Base-by-base conservation (phyloP, 2,329 filamentous ascomycete species). In the Exophiala xenobiotica region DNA sequence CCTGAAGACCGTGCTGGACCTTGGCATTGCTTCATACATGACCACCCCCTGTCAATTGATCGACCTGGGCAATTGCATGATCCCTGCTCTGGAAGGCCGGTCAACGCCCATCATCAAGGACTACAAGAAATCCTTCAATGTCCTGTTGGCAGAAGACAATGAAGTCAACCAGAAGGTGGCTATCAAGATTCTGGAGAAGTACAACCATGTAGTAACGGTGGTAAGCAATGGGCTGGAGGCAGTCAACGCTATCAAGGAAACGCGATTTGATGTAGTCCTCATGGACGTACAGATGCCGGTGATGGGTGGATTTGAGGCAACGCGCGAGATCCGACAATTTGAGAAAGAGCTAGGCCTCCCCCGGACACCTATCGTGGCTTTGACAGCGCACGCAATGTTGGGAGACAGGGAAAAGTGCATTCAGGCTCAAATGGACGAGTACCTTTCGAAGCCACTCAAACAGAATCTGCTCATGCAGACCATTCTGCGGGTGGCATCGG, bases 221-320 rank as follows among this genome's bases (percentile, higher is more conserved):
- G 93, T 96, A 37, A 90, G 91, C 63, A 99, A 99, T 67, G 93
- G 93, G 55, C 80, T 91, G 59, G 92, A 97, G 66, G 93, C 93
- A 1, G 84, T 96, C 9, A 92, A 97, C 66, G 93, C 93, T 1
- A 84, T 97, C 11, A 91, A 95, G 77, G 83, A 86, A 67, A 92
- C 87, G 73, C 87, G 89, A 67, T 99, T 95, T 68, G 93, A 99
- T 69, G 89, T 96, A 56, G 93, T 99, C 59, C 79, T 99, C 42
- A 99, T 99, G 93, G 93, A 99, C 67, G 93, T 99, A 14, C 93
- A 97, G 69, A 99, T 99, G 93, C 93, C 93, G n/a, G 88, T 97
- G 64, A 97, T 97, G 91, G 93, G 93, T 67, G 93, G 93, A 38
- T 97, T 99, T 67, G 93, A 99, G 72, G 91, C 93, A 11, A 99